Base-by-base conservation (phyloP, 192 early-diverging fungal species). In the Linnemannia zychae region DNA sequence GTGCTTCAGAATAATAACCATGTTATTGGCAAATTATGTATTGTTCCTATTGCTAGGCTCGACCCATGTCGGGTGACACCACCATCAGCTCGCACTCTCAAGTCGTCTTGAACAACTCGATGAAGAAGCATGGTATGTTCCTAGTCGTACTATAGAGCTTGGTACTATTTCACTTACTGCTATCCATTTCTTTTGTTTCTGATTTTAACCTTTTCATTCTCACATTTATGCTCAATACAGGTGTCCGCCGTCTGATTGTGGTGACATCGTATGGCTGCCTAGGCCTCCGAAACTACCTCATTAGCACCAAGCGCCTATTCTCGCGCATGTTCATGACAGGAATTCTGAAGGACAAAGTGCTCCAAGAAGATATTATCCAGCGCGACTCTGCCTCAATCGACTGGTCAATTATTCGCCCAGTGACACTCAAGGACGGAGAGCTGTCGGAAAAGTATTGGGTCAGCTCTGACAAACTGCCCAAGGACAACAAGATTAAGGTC, bases 331-430 rank as follows among this genome's bases (percentile, higher is more conserved):
- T 87, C 66, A 71, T 85, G 77, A 81, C 68, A 20, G 78, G 84
- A 11, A 82, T 88, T 44, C 72, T 85, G 1, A 77, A 86, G 53
- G 88, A 88, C 65, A 88, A 88, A 46, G 80, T 79, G 28, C 65
- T 80, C 0, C 88, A 88, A 72, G 88, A 88, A 66, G 84, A 82
- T 0, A 72, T 88, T 24, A 76, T 88, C 11, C 80, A 79, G 18
- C 79, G 84, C 22, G 77, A 85, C 31, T 74, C 80, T 3, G n/a
- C 74, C 13, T 66, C 48, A 24, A 53, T 88, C 7, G 84, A 88
- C 63, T 88, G 88, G 88, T 86, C 88, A 2, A 86, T 88, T 67
- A 73, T 88, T 17, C 76, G 82, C 13, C 82, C 82, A n/a, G 82
- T 84, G 7, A 88, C 75, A 2, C 81, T 88, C 7, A 82, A 71